Evolutionary conservation across 1,284 basidiomycete species (phyloP).

Genomic region (Heterobasidion parviporum): DNA sequence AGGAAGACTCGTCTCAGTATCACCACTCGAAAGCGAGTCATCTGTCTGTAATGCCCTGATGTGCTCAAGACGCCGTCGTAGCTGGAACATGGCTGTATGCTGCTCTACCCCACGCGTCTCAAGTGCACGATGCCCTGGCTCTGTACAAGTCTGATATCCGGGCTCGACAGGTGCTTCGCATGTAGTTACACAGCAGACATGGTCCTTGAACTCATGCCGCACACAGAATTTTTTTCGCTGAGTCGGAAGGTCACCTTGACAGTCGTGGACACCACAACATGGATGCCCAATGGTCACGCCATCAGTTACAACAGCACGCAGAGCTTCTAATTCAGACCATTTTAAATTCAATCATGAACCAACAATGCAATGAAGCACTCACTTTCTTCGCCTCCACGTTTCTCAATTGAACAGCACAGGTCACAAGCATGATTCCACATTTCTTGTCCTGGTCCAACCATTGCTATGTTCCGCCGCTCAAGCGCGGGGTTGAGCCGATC

Average conservation of each 20-base stretch:
- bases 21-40: constrained; percentile 5
- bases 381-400: too few relatives aligned
- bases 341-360: too few relatives aligned
- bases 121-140: constrained; percentile 9
- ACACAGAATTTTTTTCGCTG: constrained; percentile 14
- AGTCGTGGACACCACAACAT: constrained; percentile 20
- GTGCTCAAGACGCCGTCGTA: constrained; percentile 6
- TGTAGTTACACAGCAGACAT: constrained; percentile 10
- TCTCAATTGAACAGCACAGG: too few relatives aligned
- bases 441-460: too few relatives aligned
- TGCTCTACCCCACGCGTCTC: too few relatives aligned
- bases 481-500: too few relatives aligned
- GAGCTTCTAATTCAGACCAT: too few relatives aligned
- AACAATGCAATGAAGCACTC: too few relatives aligned
- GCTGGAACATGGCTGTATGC: constrained; percentile 11
- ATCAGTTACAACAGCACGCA: constrained; percentile 17
- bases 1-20: too few relatives aligned
- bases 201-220: constrained; percentile 5
- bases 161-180: constrained; percentile 6
- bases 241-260: constrained; percentile 10
- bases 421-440: too few relatives aligned
- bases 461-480: too few relatives aligned
- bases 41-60: background rate
- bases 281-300: constrained; percentile 24
- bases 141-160: constrained; percentile 14